Percentiles rank a stretch among this genome's conserved stretches.
Evolutionary conservation across 768 basidiomycete genomes (phyloP).

Genomic region (Clavaria fumosa): DNA sequence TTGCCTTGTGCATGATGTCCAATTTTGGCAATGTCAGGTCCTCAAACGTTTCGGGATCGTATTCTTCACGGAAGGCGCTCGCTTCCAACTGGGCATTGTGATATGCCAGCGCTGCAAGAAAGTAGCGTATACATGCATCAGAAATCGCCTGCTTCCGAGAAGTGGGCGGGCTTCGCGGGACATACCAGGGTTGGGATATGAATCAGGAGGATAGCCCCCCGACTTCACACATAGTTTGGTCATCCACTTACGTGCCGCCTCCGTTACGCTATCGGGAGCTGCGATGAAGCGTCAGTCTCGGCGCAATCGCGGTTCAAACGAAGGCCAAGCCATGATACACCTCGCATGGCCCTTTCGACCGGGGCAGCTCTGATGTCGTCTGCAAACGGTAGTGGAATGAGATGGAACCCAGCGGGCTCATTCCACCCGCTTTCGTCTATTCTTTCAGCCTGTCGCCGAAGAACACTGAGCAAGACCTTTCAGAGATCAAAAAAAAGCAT

Average conservation of each 20-base stretch:
- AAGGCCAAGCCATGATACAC: constrained; percentile 21
- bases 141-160: too few species aligned
- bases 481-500: not conserved
- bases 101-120: constrained; percentile 52
- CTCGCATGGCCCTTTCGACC: constrained; percentile 46
- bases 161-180: constrained; percentile 3
- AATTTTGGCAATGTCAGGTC: constrained; percentile 72
- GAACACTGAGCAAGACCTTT: not conserved
- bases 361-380: constrained; percentile 84
- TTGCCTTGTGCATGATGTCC: constrained; percentile 66
- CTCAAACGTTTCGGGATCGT: constrained; percentile 58
- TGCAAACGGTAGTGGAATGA: constrained; percentile 85
- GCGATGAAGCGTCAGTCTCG: constrained; percentile 8
- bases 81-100: constrained; percentile 88
- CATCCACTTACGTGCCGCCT: constrained; percentile 58
- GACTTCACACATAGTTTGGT: constrained; percentile 66
- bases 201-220: constrained; percentile 75
- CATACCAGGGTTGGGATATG: constrained; percentile 83
- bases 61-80: constrained; percentile 83
- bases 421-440: constrained; percentile 56
- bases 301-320: constrained; percentile 1
- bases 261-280: constrained; percentile 57
- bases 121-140: too few species aligned
- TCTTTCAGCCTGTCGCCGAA: constrained; percentile 43
- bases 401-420: constrained; percentile 82